phyloP scores from a whole-genome alignment of 495 filamentous ascomycete species.

The Podospora pseudocomata region DNA sequence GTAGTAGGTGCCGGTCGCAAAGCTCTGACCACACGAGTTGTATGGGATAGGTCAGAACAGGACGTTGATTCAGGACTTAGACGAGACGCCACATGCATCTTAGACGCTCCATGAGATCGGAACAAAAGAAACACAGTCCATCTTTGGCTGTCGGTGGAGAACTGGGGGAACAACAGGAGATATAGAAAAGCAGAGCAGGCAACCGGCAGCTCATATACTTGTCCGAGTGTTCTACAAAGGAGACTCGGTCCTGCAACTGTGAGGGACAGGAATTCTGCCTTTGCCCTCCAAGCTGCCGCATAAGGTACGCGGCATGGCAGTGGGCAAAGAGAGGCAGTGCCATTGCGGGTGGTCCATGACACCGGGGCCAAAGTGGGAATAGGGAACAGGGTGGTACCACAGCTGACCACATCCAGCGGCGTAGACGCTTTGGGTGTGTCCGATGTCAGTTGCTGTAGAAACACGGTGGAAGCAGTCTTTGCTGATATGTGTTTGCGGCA shows the following conservation, averaged over 20 bases:
- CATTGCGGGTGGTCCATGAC: constrained; percentile 8
- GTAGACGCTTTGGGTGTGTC: not conserved
- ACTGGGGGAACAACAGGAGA: constrained; percentile 6
- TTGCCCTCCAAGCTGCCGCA: constrained; percentile 2
- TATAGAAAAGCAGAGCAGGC: not conserved
- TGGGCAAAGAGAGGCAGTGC: constrained; percentile 10
- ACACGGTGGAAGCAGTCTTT: not conserved
- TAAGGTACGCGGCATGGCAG: not conserved
- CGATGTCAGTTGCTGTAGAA: not conserved
- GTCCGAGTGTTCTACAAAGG: not conserved
- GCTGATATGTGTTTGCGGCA: not conserved
- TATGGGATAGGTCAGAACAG: constrained; percentile 6
- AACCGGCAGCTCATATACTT: constrained; percentile 1
- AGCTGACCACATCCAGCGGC: constrained; percentile 12
- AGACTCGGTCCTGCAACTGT: constrained; percentile 1
- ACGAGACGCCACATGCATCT: constrained; percentile 10
- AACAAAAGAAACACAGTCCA: not conserved
- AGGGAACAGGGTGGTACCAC: constrained; percentile 7
- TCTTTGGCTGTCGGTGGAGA: constrained; percentile 2
- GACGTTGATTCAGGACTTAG: constrained; percentile 6
- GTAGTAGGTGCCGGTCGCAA: constrained; percentile 1
- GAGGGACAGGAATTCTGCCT: constrained; percentile 9
- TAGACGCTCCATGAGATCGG: constrained; percentile 4
- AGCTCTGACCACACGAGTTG: not conserved
- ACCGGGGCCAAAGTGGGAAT: constrained; percentile 1